Conservation (phyloP, 495 filamentous ascomycete species). For the Penicillium lagena region DNA sequence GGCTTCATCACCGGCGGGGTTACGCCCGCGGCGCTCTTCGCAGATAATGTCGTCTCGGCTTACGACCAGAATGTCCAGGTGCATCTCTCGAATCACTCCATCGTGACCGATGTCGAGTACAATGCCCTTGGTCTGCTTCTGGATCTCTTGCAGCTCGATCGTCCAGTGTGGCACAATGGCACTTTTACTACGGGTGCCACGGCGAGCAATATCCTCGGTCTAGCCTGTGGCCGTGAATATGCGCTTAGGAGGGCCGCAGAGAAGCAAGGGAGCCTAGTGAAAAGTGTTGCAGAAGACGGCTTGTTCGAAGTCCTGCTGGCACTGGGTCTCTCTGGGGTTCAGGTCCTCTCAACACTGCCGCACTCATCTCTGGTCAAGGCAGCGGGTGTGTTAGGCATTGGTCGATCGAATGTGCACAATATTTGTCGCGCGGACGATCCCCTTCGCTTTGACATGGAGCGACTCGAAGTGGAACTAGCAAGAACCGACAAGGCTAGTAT, state of each 20-base stretch:
- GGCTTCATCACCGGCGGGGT: constrained; percentile 82
- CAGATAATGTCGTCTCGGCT: constrained; percentile 70
- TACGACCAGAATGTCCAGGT: constrained; percentile 85
- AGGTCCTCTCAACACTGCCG: constrained; percentile 71
- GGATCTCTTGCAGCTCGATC: constrained; percentile 58
- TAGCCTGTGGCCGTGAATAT: constrained; percentile 70
- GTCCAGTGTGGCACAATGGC: constrained; percentile 38
- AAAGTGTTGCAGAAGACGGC: constrained; percentile 62
- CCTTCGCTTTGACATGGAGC: constrained; percentile 61
- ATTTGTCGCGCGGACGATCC: constrained; percentile 47
- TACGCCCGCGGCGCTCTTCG: constrained; percentile 76
- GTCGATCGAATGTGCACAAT: constrained; percentile 58
- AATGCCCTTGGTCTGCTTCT: constrained; percentile 61
- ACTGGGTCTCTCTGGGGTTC: constrained; percentile 58
- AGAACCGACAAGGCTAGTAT: constrained; percentile 55
- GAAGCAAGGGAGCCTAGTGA: constrained; percentile 23
- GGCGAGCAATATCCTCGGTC: constrained; percentile 73
- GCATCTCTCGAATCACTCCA: constrained; percentile 68
- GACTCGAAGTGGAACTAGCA: constrained; percentile 48
- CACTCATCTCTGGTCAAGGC: constrained; percentile 83
- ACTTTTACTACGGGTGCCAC: constrained; percentile 91
- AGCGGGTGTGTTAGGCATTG: constrained; percentile 73
- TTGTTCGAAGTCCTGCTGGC: constrained; percentile 57
- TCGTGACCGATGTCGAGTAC: constrained; percentile 70
- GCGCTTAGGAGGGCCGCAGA: constrained; percentile 43